phyloP scores from a whole-genome alignment of 805 yeast genomes.

The Vanderwaltozyma tropicalis region DNA sequence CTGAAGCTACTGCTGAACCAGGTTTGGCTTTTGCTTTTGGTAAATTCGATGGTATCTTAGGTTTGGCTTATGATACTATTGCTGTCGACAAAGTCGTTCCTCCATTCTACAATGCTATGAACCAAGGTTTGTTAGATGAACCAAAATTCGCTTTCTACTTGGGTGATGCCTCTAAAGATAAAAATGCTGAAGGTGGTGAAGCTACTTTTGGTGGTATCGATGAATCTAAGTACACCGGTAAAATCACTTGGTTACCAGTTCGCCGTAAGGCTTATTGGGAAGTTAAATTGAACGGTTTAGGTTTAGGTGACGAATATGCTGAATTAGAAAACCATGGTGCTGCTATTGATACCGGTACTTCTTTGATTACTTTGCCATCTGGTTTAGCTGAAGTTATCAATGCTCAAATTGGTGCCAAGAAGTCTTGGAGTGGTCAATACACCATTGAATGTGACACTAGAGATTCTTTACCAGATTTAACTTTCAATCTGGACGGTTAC shows the following conservation, averaged over 20 bases:
- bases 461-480: slow-evolving; percentile 79
- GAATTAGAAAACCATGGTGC: slow-evolving; percentile 79
- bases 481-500: slow-evolving; percentile 80
- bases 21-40: slow-evolving; percentile 98
- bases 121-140: slow-evolving; percentile 70
- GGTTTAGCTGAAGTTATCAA: slow-evolving; percentile 92
- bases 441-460: slow-evolving; percentile 81
- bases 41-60: slow-evolving; percentile 95
- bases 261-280: slow-evolving; percentile 99
- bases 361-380: slow-evolving; percentile 88
- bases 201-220: slow-evolving; percentile 96
- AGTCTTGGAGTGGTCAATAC: slow-evolving; percentile 97
- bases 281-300: slow-evolving; percentile 83
- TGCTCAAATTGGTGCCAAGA: slow-evolving; percentile 92
- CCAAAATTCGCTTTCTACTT: slow-evolving; percentile 84
- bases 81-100: slow-evolving; percentile 86
- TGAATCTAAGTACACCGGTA: slow-evolving; percentile 62
- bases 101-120: slow-evolving; percentile 83
- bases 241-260: slow-evolving; percentile 91
- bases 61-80: slow-evolving; percentile 87
- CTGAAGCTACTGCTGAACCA: slow-evolving; percentile 95
- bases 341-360: slow-evolving; percentile 97
- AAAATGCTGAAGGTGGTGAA: slow-evolving; percentile 62
- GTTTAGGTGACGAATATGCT: slow-evolving; percentile 88
- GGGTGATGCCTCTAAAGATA: slow-evolving; percentile 70